Conservation (phyloP, 139 green algal genomes). For the Picochlorum sp. region DNA sequence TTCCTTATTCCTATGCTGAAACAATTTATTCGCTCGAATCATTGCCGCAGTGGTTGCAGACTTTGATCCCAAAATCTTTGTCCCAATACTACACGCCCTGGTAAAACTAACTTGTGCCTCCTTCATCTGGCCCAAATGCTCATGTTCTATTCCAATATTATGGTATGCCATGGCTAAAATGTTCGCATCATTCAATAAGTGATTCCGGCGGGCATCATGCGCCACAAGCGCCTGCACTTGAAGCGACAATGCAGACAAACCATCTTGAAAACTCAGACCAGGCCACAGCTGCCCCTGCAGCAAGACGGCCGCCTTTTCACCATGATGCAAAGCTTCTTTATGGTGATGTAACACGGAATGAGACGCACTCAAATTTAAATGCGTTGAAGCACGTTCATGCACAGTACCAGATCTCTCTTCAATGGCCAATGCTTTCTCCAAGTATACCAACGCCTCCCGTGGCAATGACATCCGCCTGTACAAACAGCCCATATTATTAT, state of each 20-base stretch:
- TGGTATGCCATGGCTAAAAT: slow-evolving; percentile 36
- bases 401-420: slow-evolving; percentile 14
- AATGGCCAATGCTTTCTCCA: slow-evolving; percentile 23
- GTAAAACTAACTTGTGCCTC: slow-evolving; percentile 29
- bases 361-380: slow-evolving; percentile 32
- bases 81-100: slow-evolving; percentile 7
- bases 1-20: background rate
- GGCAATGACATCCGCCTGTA: slow-evolving; percentile 19
- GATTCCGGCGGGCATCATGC: background rate
- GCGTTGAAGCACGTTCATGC: slow-evolving; percentile 18
- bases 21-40: slow-evolving; percentile 3
- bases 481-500: slow-evolving; percentile 38
- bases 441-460: slow-evolving; percentile 21
- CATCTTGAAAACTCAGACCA: slow-evolving; percentile 10
- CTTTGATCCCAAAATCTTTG: slow-evolving; percentile 9
- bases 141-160: slow-evolving; percentile 31
- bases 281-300: slow-evolving; percentile 23
- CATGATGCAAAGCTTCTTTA: slow-evolving; percentile 26
- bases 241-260: background rate
- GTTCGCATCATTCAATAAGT: slow-evolving; percentile 15
- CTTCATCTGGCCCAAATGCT: slow-evolving; percentile 17
- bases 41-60: slow-evolving; percentile 4
- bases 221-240: background rate
- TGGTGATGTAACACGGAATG: slow-evolving; percentile 15
- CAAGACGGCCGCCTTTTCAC: slow-evolving; percentile 26